These are phyloP conservation scores for Xylaria sp. DNA, from an alignment of 2,329 filamentous ascomycete species.

Conservation along the genomic window DNA sequence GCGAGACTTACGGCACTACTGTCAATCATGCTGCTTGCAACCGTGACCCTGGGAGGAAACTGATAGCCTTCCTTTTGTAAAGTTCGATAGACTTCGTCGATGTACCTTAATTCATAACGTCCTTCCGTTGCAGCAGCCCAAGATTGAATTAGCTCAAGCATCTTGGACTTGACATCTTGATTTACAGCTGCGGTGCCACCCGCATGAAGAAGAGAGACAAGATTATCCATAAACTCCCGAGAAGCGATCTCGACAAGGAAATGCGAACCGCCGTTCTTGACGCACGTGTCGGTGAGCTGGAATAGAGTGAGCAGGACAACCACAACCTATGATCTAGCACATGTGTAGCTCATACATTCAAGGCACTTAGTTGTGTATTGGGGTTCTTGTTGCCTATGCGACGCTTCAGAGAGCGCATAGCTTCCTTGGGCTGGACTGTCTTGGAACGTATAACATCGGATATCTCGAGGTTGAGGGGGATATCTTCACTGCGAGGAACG, in stretches of 20 bases:
- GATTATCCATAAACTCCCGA: constrained; percentile 97
- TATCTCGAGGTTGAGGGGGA: constrained; percentile 96
- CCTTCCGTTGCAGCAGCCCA: constrained; percentile 93
- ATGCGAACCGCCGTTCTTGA: constrained; percentile 96
- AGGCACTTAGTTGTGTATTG: constrained; percentile 92
- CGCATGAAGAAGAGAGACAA: constrained; percentile 88
- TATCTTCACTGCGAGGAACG: constrained; percentile 78
- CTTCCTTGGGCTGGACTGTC: constrained; percentile 95
- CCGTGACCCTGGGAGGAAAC: constrained; percentile 86
- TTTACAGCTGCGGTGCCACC: constrained; percentile 80
- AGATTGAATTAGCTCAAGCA: constrained; percentile 90
- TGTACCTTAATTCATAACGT: constrained; percentile 83
- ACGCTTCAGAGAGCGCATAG: constrained; percentile 94
- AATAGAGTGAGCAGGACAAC: constrained; percentile 28
- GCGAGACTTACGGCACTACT: constrained; percentile 82
- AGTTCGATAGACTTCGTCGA: constrained; percentile 85
- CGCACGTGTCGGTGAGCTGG: constrained; percentile 94
- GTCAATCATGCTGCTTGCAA: constrained; percentile 97
- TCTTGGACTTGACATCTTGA: constrained; percentile 85
- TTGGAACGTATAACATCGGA: constrained; percentile 98
- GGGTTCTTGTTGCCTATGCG: constrained; percentile 98
- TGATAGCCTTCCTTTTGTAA: constrained; percentile 86
- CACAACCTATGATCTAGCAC: constrained; percentile 37
- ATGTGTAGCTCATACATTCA: constrained; percentile 70
- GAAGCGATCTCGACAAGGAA: constrained; percentile 96